Percentiles rank a stretch among this genome's conserved stretches.
These are phyloP conservation scores for Elsinoe ampelina DNA, from an alignment of 2,329 filamentous ascomycete species.

Conservation along the genomic window DNA sequence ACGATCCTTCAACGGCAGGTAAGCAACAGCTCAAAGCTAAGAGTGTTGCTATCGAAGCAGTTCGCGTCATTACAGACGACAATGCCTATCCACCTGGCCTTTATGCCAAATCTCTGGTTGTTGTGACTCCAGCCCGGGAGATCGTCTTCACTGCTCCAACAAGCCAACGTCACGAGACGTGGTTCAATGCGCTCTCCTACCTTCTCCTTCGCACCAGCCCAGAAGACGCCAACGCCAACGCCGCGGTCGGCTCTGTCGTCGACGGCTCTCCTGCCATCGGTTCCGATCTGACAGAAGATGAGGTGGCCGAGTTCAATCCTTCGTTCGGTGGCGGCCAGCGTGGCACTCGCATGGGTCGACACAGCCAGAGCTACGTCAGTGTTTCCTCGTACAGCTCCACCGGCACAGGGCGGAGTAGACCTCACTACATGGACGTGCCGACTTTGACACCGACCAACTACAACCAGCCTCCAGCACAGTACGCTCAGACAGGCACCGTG, in stretches of 20 bases:
- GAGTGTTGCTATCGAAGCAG: conserved; percentile 87
- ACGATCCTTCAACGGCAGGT: conserved; percentile 73
- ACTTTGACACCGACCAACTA: conserved; percentile 16
- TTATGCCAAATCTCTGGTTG: conserved; percentile 84
- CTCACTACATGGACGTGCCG: conserved; percentile 15
- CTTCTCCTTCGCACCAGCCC: conserved; percentile 64
- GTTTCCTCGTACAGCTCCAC: conserved; percentile 37
- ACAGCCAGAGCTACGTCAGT: conserved; percentile 29
- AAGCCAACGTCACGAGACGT: conserved; percentile 90
- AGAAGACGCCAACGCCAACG: conserved; percentile 30
- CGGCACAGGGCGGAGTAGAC: conserved; percentile 46
- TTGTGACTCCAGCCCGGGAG: conserved; percentile 77
- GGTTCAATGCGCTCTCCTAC: conserved; percentile 96
- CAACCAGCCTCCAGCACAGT: not conserved
- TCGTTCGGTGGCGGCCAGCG: conserved; percentile 33
- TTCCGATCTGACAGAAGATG: conserved; percentile 51
- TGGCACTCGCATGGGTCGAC: conserved; percentile 42
- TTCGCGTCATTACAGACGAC: conserved; percentile 84
- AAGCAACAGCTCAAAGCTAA: conserved; percentile 69
- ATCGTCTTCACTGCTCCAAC: conserved; percentile 94
- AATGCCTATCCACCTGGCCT: conserved; percentile 92
- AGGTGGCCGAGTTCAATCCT: conserved; percentile 73
- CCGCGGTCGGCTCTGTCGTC: conserved; percentile 25
- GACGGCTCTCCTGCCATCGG: conserved; percentile 35
- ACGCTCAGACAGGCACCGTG: not conserved